A percentile compares a stretch with the other conserved stretches of the same genome.
phyloP scores from a whole-genome alignment of 441 rosid species.

The Pelargonium citronellum region DNA sequence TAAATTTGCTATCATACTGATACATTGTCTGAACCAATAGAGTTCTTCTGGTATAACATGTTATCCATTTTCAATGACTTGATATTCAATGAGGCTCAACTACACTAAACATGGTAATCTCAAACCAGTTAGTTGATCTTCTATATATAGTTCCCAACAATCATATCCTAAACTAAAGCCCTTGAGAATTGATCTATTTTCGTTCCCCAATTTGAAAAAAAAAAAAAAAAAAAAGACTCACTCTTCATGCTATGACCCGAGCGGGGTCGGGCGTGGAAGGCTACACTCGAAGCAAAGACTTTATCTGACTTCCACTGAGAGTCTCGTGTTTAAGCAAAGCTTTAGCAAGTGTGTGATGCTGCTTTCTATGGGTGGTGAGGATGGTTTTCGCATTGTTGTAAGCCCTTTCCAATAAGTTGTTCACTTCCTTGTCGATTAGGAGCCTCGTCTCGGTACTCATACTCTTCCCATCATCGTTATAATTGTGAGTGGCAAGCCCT shows the following conservation, averaged over 20 bases:
- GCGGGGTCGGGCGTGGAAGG: constrained; percentile 63
- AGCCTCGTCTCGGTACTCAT: constrained; percentile 93
- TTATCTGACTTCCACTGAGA: constrained; percentile 71
- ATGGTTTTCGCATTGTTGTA: constrained; percentile 78
- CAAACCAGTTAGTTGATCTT: too few relatives aligned
- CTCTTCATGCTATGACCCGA: not conserved
- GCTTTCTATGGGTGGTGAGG: constrained; percentile 63
- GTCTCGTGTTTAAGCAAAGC: constrained; percentile 82
- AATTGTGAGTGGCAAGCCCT: constrained; percentile 69
- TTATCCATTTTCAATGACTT: too few relatives aligned
- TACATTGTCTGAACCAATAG: too few relatives aligned
- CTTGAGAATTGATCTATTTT: too few relatives aligned
- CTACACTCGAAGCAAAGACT: constrained; percentile 50
- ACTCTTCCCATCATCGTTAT: constrained; percentile 79
- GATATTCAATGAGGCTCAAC: too few relatives aligned
- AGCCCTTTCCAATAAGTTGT: constrained; percentile 57
- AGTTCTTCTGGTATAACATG: too few relatives aligned
- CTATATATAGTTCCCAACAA: too few relatives aligned
- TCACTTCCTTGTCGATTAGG: constrained; percentile 84
- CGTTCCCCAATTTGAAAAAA: too few relatives aligned
- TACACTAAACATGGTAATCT: too few relatives aligned
- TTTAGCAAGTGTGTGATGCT: constrained; percentile 74
- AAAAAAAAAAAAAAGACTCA: too few relatives aligned
- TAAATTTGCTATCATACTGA: too few relatives aligned
- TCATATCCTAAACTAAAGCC: too few relatives aligned